Percentiles rank a stretch among this genome's conserved stretches.
Evolutionary conservation across 306 rosid genomes (phyloP).

Genomic region (Medicago ruthenica): DNA sequence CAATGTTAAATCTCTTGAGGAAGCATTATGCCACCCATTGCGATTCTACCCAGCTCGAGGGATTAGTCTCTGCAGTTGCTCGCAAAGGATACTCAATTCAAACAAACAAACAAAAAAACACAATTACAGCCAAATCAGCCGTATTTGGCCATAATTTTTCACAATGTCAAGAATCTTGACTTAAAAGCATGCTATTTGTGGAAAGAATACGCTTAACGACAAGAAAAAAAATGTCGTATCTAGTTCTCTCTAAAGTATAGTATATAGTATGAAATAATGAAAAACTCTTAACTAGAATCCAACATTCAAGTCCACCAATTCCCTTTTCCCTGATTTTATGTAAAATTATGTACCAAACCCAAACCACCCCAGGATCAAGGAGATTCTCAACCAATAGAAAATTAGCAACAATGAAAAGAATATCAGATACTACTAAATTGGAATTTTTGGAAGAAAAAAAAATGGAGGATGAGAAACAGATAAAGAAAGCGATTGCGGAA

Average conservation of each 20-base stretch:
- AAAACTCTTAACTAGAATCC: not conserved
- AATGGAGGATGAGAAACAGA: not conserved
- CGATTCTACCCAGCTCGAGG: too few relatives aligned
- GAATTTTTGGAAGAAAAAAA: not conserved
- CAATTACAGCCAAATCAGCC: not conserved
- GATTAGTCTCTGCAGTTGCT: too few relatives aligned
- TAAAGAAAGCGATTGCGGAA: not conserved
- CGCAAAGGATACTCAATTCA: too few relatives aligned
- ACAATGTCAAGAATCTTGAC: not conserved
- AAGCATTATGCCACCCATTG: too few relatives aligned
- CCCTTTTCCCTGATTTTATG: not conserved
- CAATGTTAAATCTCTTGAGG: too few relatives aligned
- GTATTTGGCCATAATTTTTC: not conserved
- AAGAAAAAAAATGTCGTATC: not conserved
- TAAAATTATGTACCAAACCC: not conserved
- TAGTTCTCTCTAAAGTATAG: slow-evolving; percentile 20
- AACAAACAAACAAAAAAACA: too few relatives aligned
- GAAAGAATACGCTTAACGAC: not conserved
- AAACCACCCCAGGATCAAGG: not conserved
- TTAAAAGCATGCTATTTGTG: not conserved
- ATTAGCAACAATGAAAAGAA: not conserved
- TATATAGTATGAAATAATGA: not conserved
- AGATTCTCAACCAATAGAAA: slow-evolving; percentile 11
- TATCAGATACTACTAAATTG: not conserved
- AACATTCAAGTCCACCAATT: not conserved